Evolutionary conservation across 2,329 filamentous ascomycete genomes (phyloP).

Genomic region (Talaromyces amestolkiae): DNA sequence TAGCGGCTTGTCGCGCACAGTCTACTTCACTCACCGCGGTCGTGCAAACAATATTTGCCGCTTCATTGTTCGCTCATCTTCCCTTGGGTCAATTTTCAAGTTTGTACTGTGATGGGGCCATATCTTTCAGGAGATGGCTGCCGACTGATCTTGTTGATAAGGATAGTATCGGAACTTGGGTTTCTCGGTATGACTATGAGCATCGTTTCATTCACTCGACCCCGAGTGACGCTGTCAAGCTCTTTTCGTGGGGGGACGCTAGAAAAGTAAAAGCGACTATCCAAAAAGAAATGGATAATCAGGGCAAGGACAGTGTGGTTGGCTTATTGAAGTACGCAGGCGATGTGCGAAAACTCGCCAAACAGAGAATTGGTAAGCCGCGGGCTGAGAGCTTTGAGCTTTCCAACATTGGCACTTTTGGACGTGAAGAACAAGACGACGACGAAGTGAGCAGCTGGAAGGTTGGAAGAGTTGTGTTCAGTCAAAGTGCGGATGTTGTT

Average conservation of each 20-base stretch:
- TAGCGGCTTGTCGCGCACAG: background rate
- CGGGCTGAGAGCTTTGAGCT: background rate
- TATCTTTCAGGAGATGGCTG: background rate
- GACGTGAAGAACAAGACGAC: background rate
- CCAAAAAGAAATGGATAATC: background rate
- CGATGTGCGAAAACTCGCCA: background rate
- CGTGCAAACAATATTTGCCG: background rate
- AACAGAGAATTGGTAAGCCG: background rate
- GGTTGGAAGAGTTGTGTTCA: slow-evolving; percentile 13
- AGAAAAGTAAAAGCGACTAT: background rate
- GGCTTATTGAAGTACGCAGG: background rate
- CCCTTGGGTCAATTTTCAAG: background rate
- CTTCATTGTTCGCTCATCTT: background rate
- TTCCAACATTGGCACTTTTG: background rate
- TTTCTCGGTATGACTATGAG: background rate
- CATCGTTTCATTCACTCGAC: background rate
- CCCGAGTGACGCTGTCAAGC: background rate
- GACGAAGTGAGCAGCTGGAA: background rate
- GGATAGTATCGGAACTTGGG: background rate
- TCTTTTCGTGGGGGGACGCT: background rate
- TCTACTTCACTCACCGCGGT: background rate
- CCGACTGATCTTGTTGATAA: background rate
- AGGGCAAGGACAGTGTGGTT: background rate
- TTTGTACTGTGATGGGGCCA: background rate
- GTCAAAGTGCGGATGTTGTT: slow-evolving; percentile 12